Conservation (phyloP, 345 rosid species). For the Hibiscus tridactylites region DNA sequence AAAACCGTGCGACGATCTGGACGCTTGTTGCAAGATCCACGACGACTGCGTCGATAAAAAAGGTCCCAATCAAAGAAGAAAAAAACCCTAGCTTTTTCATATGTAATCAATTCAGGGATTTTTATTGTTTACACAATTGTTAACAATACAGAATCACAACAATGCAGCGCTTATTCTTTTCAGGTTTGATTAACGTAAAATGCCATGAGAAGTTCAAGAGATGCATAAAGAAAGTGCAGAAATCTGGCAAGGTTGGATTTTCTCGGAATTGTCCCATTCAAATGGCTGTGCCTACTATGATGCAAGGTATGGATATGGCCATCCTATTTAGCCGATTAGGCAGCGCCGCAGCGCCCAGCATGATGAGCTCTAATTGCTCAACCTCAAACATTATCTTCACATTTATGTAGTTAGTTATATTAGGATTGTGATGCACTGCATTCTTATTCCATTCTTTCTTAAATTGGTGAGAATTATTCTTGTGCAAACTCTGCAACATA, state of each 20-base stretch:
- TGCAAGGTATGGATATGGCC: constrained; percentile 77
- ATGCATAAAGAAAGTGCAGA: constrained; percentile 58
- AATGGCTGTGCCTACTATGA: constrained; percentile 64
- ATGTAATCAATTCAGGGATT: not conserved
- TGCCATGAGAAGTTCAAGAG: constrained; percentile 74
- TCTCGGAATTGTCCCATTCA: constrained; percentile 62
- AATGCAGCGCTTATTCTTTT: not conserved
- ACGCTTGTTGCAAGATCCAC: constrained; percentile 80
- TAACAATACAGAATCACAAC: not conserved
- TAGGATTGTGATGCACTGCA: no score
- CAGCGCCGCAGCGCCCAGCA: constrained; percentile 33
- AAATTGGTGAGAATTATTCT: no score
- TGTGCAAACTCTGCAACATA: no score
- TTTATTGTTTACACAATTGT: not conserved
- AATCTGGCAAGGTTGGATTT: constrained; percentile 53
- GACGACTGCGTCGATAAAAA: constrained; percentile 68
- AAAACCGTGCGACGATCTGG: constrained; percentile 79
- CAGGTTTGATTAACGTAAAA: constrained; percentile 47
- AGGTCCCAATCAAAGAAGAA: constrained; percentile 28
- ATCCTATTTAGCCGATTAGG: constrained; percentile 42
- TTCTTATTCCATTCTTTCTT: no score
- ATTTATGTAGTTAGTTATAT: no score
- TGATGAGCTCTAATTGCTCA: constrained; percentile 38
- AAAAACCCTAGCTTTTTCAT: not conserved
- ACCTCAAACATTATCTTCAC: not conserved